Evolutionary conservation across 257 asterid genomes (phyloP), one percentile per base, ranked within the genome.

Genomic region (Avicennia marina): DNA sequence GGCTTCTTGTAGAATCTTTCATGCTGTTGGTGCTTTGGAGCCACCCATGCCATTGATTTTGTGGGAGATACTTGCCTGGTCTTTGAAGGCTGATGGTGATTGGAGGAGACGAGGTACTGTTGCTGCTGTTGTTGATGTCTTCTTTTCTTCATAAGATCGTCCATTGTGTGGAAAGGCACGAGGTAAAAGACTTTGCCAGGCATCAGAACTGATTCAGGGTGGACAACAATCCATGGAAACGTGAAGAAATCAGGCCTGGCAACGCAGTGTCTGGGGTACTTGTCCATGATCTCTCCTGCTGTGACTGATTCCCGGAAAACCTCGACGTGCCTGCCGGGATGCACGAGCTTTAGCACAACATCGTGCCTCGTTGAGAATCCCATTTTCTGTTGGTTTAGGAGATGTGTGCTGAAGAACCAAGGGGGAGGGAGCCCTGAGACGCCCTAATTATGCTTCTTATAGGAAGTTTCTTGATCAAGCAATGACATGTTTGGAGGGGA

Each of bases 191-290:
- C 62, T 33, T 52, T 31, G 2, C 72, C 72, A 1, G 62, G 72
- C 22, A 52, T 26, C 1, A 67, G 62, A 51, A 67, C 44, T 0
- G 78, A 72, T 47, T 75, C 80, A 7, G 85, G 91, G 19, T 69
- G 70, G 12, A 83, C 89, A 47, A 78, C 73, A 11, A 78, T 65
- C 76, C 82, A 71, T 0, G 85, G 82, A 45, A 47, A 75, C 70
- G 66, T 59, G 62, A 84, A 78, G 15, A 84, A 75, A 46, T 84
- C 94, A 32, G 94, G 94, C 65, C 89, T 62, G 8, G 84, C 70
- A 31, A 80, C 56, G 56, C 84, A 75, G 61, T 80, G 75, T 19
- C 77, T 65, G n/a, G 81, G 84, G 48, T 80, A 69, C 77, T 65
- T 79, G 4, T 22, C 55, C 76, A 77, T 67, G 58, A 82, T 49